Evolutionary conservation across 2,329 filamentous ascomycete species (phyloP), one percentile per base, ranked within the genome.

Genomic region (Cladosporium sp.): DNA sequence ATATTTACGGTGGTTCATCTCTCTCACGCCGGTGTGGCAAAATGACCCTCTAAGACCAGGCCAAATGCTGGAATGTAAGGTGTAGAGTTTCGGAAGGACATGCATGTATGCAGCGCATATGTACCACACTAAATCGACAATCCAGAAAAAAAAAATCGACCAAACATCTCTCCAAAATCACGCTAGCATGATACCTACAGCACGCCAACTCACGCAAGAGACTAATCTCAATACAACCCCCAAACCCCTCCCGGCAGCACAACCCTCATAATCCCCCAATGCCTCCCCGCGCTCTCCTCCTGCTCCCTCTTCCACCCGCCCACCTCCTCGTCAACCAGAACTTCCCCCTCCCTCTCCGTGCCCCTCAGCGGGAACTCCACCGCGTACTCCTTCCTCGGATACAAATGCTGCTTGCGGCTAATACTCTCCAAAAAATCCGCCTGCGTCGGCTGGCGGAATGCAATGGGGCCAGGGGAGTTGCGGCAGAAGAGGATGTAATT

Each of bases 401-500:
- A 64, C 58, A 99, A 71, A 61, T 86, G 92, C 50, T 79, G 76
- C 61, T 79, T 71, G 27, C 93, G 75, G 11, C 86, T 83, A 36
- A 82, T 74, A 65, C 87, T 95, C 32, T 80, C 79, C 29, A 96
- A 72, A 61, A 80, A 85, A 64, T 99, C 93, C 2, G 73, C 71
- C 6, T 77, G 68, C 0, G 70, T 73, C 0, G 90, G 80, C 13
- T 74, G 63, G 11, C 91, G 80, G 73, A 97, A 97, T 0, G 65
- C 72, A 32, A 64, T 57, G 6, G 56, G 59, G 20, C 60, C 57
- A 20, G 71, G 65, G 9, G 72, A 75, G 70, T 90, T 92, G 52
- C 81, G 84, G 76, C 93, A 99, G 73, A 96, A 96, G 54, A 97
- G 83, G 41, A 97, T 88, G 80, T 97, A 89, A 73, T 99, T 99